Base-by-base conservation (phyloP, 768 basidiomycete genomes). In the Lepiota brunneoincarnata region DNA sequence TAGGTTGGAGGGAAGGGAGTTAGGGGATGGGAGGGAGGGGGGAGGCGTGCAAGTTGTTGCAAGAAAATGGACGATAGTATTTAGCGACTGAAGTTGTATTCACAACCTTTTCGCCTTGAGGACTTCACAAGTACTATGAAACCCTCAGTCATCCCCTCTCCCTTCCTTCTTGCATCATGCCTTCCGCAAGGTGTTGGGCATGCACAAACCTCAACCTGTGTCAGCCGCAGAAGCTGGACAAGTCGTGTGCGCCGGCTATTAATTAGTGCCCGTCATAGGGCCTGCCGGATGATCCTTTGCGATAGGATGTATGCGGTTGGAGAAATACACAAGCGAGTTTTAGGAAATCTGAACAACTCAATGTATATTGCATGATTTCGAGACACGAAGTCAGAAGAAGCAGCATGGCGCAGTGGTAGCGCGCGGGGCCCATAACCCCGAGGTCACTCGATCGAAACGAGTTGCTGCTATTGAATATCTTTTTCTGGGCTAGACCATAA, bases 391-490 rank as follows among this genome's bases (percentile, higher is more conserved):
- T n/a, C n/a, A n/a, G n/a, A n/a, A n/a, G n/a, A n/a, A 78, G 77
- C 77, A 78, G 74, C 77, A 77, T 79, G 77, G 76, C 77, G 77
- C 78, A 79, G 77, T 72, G 75, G 76, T 68, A 79, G 76, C 74
- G 74, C 74, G 78, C 77, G 69, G 77, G 77, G 77, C 78, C 73
- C 77, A 79, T 79, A 80, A 81, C 78, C 79, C 78, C 71, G 79
- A 80, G 78, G 79, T 78, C 79, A 77, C 78, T 79, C 71, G 79
- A 81, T 80, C 79, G 79, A 81, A 76, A 80, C 79, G 71, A 79
- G 78, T 77, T 78, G 78, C 74, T 80, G 78, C 79, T 80, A 80
- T 31, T n/a, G n/a, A 31, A 31, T 7, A 28, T 28, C 26, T 28
- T 28, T 28, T 28, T 28, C 7, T 28, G n/a, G n/a, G n/a, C n/a